A percentile compares a stretch with the other conserved stretches of the same genome.
These are phyloP conservation scores for Bryopsis sp. DNA, from an alignment of 139 green algal genomes.

Conservation along the genomic window DNA sequence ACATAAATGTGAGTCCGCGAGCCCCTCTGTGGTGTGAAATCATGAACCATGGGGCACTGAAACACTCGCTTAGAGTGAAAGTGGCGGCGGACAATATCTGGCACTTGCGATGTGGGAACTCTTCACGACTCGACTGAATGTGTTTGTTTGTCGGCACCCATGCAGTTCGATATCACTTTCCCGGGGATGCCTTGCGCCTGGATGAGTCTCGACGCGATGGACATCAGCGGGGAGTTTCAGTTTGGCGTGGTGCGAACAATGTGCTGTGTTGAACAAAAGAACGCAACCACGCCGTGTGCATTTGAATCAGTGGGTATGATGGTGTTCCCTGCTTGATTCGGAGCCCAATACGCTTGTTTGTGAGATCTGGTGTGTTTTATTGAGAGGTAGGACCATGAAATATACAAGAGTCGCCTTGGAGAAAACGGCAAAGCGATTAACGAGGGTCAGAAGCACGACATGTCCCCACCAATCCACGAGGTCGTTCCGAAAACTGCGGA, in stretches of 20 bases:
- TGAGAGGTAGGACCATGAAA: constrained; percentile 72
- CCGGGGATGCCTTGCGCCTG: constrained; percentile 78
- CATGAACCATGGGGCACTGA: background rate
- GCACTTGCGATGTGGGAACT: too few species aligned
- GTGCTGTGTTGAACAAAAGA: background rate
- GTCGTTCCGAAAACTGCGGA: constrained; percentile 15
- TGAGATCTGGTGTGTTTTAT: too few species aligned
- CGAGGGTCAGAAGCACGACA: constrained; percentile 49
- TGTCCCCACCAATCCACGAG: too few species aligned
- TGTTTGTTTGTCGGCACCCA: too few species aligned
- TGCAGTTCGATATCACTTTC: constrained; percentile 89
- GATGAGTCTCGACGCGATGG: constrained; percentile 92
- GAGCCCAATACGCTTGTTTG: too few species aligned
- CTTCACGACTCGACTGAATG: too few species aligned
- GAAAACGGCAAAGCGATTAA: constrained; percentile 41
- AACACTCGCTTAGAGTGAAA: background rate
- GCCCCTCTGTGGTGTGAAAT: too few species aligned
- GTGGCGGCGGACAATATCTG: too few species aligned
- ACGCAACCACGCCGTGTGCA: too few species aligned
- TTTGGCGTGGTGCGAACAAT: constrained; percentile 68
- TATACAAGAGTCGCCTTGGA: constrained; percentile 66
- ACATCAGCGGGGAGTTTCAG: constrained; percentile 89
- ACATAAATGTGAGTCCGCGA: constrained; percentile 66
- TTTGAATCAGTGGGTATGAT: too few species aligned
- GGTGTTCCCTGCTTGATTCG: too few species aligned